phyloP scores from a whole-genome alignment of 371 early-diverging fungal genomes.

The Lichtheimia hyalospora region DNA sequence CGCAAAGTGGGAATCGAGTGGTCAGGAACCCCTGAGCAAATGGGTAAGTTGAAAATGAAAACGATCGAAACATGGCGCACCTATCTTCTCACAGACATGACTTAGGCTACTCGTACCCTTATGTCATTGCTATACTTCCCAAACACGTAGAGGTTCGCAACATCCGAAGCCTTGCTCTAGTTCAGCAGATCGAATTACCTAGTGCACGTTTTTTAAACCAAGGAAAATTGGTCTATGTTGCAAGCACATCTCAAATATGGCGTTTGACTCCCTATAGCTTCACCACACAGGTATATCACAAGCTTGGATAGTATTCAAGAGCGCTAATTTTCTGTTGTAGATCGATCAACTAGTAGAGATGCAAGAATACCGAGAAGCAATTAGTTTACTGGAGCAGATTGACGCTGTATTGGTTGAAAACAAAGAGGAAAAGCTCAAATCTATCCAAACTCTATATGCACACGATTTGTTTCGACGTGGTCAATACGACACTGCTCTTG shows the following conservation, averaged over 20 bases:
- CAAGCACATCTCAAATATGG: conserved; percentile 80
- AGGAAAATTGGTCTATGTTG: conserved; percentile 77
- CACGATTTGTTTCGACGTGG: conserved; percentile 78
- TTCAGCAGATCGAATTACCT: conserved; percentile 75
- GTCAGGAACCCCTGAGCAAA: conserved; percentile 71
- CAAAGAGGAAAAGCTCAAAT: conserved; percentile 60
- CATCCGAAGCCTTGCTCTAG: conserved; percentile 76
- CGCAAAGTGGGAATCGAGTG: conserved; percentile 74
- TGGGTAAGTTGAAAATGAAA: conserved; percentile 39
- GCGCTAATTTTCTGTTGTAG: conserved; percentile 23
- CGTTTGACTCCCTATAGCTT: conserved; percentile 85
- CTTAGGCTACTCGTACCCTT: conserved; percentile 73
- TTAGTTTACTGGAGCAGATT: conserved; percentile 83
- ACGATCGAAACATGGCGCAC: background rate
- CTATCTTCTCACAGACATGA: background rate
- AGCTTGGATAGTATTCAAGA: background rate
- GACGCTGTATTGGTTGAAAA: conserved; percentile 83
- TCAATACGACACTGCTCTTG: conserved; percentile 79
- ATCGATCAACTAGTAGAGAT: conserved; percentile 77
- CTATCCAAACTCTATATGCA: conserved; percentile 82
- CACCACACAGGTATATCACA: conserved; percentile 73
- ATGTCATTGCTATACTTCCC: conserved; percentile 70
- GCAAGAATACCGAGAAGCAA: conserved; percentile 82
- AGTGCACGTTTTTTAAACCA: conserved; percentile 62
- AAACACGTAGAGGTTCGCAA: conserved; percentile 85